phyloP scores from a whole-genome alignment of 768 basidiomycete genomes.

The Auricularia sp. region DNA sequence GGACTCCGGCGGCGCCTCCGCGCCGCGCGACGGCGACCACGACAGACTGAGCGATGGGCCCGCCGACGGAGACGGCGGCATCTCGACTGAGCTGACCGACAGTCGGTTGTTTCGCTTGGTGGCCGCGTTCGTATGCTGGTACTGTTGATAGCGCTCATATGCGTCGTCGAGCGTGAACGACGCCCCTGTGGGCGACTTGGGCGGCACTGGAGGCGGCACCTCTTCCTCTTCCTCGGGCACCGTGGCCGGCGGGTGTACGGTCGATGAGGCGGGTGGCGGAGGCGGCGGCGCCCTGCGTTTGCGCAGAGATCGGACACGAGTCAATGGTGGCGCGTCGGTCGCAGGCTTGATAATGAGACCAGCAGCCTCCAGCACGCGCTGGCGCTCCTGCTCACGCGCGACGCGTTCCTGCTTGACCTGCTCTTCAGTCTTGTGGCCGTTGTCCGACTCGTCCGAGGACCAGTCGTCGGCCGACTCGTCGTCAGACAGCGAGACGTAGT shows the following conservation, averaged over 20 bases:
- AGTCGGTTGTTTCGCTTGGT: slow-evolving; percentile 37
- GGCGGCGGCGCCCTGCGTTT: slow-evolving; percentile 26
- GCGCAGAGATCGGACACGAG: slow-evolving; percentile 24
- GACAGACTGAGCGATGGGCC: slow-evolving; percentile 3
- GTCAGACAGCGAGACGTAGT: slow-evolving; percentile 24
- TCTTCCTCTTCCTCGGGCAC: slow-evolving; percentile 11
- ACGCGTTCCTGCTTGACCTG: slow-evolving; percentile 43
- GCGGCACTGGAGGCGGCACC: slow-evolving; percentile 19
- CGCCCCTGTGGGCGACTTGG: slow-evolving; percentile 9
- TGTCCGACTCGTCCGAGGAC: slow-evolving; percentile 26
- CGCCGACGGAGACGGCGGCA: slow-evolving; percentile 29
- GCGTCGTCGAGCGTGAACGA: slow-evolving; percentile 55
- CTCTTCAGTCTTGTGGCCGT: slow-evolving; percentile 26
- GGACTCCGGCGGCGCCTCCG: slow-evolving; percentile 31
- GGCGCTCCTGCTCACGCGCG: slow-evolving; percentile 64
- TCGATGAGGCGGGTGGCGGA: slow-evolving; percentile 2
- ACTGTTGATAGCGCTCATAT: slow-evolving; percentile 83
- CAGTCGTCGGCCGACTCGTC: slow-evolving; percentile 26
- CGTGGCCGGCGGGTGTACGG: slow-evolving; percentile 7
- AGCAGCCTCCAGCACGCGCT: slow-evolving; percentile 78
- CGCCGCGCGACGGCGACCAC: slow-evolving; percentile 20
- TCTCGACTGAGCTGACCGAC: slow-evolving; percentile 26
- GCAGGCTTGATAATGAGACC: slow-evolving; percentile 70
- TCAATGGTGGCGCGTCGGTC: slow-evolving; percentile 37
- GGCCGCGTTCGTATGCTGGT: slow-evolving; percentile 40